Conservation (phyloP, 1,284 basidiomycete genomes). For the Megacollybia platyphylla region DNA sequence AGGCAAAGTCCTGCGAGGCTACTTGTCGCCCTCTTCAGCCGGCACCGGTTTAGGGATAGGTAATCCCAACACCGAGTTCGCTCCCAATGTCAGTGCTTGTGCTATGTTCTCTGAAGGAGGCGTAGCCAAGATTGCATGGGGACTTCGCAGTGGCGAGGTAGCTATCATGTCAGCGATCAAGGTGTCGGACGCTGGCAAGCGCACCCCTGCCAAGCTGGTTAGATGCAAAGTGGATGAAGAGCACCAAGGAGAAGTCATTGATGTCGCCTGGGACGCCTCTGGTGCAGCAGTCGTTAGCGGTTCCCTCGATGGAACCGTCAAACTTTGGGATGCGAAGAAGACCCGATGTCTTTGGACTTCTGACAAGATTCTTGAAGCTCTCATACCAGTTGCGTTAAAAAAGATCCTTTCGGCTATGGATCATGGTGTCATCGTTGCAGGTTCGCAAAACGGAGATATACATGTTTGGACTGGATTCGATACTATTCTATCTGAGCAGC, state of each 20-base stretch:
- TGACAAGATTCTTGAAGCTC: conserved; percentile 17
- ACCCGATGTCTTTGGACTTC: conserved; percentile 52
- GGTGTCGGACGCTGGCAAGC: conserved; percentile 39
- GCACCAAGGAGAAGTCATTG: conserved; percentile 45
- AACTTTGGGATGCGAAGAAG: conserved; percentile 54
- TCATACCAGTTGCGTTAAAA: conserved; percentile 33
- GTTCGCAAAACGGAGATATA: conserved; percentile 40
- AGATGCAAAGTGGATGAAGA: conserved; percentile 39
- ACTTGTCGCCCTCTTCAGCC: conserved; percentile 52
- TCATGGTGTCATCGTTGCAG: conserved; percentile 34
- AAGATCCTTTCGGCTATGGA: conserved; percentile 30
- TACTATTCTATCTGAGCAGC: conserved; percentile 6
- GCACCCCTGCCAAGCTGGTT: conserved; percentile 31
- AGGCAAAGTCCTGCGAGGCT: conserved; percentile 63
- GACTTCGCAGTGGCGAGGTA: conserved; percentile 60
- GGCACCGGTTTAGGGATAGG: conserved; percentile 55
- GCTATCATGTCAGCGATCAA: conserved; percentile 44
- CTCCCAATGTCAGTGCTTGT: conserved; percentile 52
- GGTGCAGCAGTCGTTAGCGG: conserved; percentile 34
- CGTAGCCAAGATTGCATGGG: conserved; percentile 67
- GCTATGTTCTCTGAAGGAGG: conserved; percentile 48
- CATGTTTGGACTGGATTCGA: conserved; percentile 36
- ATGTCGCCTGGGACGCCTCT: conserved; percentile 33
- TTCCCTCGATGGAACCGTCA: conserved; percentile 51
- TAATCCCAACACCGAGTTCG: conserved; percentile 70